Evolutionary conservation across 2,329 filamentous ascomycete genomes (phyloP), one percentile per base, ranked within the genome.

Genomic region (Helicocarpus griseus): DNA sequence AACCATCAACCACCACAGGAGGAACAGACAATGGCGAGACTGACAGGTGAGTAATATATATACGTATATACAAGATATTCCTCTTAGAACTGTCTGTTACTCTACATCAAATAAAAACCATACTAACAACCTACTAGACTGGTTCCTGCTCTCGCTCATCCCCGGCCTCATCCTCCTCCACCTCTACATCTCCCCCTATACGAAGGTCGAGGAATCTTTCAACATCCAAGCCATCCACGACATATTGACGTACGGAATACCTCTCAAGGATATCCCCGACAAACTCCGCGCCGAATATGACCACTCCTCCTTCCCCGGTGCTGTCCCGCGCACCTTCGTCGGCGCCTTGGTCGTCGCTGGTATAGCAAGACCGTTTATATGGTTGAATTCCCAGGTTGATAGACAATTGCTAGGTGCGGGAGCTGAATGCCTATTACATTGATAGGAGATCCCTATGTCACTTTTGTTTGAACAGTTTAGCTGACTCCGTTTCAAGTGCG

Each of bases 141-240:
- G 66, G 26, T 47, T 70, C 8, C 54, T 70, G 9, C 60, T 65
- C 49, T 63, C 82, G 56, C 69, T 83, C 47, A 73, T 89, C 53
- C 85, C 87, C 1, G 66, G 75, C 2, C 65, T 84, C 31, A 75
- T 87, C 59, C 66, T 86, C 53, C 51, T 86, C 50, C 87, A 95
- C 68, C 80, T 95, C 51, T 63, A 82, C 55, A 66, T 82, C 22
- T 82, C 90, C 9, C 93, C 93, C 0, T 91, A 94, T 73, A 96
- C 90, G 52, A 98, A 98, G 69, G 93, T 98, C 54, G 93, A 98
- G 69, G 93, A 98, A 70, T 97, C 91, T 0, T 97, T 98, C 79
- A 95, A 95, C 67, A 82, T 97, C 53, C 93, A 98, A 68, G 93
- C 93, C 5, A 80, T 83, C 2, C 93, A 97, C 69, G 93, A 98